Conservation (phyloP, 176 grass and related monocot genomes). For the Bonia amplexicaulis region DNA sequence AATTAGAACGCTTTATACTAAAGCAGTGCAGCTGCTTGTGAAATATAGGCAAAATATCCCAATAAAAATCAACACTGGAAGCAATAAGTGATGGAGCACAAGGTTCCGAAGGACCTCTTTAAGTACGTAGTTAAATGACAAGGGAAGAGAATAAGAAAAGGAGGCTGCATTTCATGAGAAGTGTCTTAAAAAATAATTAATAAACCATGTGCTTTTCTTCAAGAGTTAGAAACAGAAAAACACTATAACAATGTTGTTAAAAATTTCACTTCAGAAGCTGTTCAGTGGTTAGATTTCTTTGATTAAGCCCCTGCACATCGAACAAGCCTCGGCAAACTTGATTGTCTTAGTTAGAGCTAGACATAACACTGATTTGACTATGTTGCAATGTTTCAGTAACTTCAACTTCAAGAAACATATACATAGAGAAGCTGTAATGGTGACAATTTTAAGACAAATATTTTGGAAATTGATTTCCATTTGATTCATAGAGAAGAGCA, state of each 20-base stretch:
- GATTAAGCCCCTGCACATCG: background rate
- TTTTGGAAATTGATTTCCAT: background rate
- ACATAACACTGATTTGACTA: background rate
- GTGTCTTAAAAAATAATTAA: background rate
- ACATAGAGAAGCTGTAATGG: background rate
- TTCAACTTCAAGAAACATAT: background rate
- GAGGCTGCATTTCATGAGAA: background rate
- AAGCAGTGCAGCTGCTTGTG: background rate
- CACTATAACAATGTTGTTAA: background rate
- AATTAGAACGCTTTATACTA: constrained; percentile 28
- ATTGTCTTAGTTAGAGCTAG: background rate
- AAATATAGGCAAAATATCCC: background rate
- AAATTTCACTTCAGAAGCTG: background rate
- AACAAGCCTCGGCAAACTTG: background rate
- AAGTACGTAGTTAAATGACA: background rate
- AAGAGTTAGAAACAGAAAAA: background rate
- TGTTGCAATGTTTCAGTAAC: background rate
- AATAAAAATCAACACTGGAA: background rate
- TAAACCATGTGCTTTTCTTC: constrained; percentile 1
- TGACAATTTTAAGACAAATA: background rate
- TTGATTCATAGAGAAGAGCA: background rate
- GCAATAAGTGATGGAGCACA: background rate
- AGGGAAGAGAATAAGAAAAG: background rate
- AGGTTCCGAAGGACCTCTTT: background rate
- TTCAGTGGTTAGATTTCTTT: background rate